These are phyloP conservation scores for Yamadazyma insecticola DNA, from an alignment of 805 yeast genomes.

Conservation along the genomic window DNA sequence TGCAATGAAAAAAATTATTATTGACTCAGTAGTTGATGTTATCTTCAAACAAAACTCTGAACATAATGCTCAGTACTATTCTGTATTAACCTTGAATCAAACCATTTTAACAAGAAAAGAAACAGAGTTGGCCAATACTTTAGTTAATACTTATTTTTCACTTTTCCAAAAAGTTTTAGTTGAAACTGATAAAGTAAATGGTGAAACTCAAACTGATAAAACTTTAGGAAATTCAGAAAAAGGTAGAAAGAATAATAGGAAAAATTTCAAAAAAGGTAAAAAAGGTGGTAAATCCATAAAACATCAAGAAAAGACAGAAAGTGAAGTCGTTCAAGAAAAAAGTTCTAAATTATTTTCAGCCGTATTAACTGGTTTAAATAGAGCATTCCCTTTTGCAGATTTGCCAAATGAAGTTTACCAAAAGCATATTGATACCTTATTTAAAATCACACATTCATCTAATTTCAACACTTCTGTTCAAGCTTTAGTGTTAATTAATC, in stretches of 20 bases:
- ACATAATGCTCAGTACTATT: conserved; percentile 83
- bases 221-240: conserved; percentile 50
- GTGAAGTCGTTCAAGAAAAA: conserved; percentile 69
- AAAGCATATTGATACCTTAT: conserved; percentile 77
- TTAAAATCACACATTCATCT: conserved; percentile 87
- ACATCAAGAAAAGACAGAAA: conserved; percentile 52
- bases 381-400: conserved; percentile 90
- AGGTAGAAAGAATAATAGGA: conserved; percentile 54
- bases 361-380: conserved; percentile 86
- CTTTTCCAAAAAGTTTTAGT: conserved; percentile 79
- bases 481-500: conserved; percentile 81
- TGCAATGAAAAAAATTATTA: conserved; percentile 82
- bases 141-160: conserved; percentile 80
- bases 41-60: conserved; percentile 69
- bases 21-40: conserved; percentile 76
- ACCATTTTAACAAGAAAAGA: conserved; percentile 81
- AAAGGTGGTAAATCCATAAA: conserved; percentile 84
- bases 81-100: conserved; percentile 86
- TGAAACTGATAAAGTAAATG: conserved; percentile 50
- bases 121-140: conserved; percentile 72
- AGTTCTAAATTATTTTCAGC: conserved; percentile 85
- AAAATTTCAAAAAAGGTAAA: conserved; percentile 74
- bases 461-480: conserved; percentile 93
- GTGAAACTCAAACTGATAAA: conserved; percentile 33
- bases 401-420: conserved; percentile 67